Conservation (phyloP, 2,329 filamentous ascomycete genomes). For the Lecanoromycetidae sp. region DNA sequence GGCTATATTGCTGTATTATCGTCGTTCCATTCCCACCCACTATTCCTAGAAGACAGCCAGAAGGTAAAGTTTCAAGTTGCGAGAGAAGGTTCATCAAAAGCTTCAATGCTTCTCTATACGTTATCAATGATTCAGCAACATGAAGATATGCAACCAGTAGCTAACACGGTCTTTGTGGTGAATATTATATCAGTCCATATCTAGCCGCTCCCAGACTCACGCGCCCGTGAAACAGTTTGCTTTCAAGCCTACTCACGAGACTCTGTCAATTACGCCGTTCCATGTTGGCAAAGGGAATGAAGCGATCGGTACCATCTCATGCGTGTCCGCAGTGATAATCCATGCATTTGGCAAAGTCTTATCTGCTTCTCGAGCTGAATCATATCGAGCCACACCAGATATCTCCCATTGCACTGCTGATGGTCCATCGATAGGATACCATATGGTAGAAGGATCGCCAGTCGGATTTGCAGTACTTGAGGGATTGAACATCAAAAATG, state of each 20-base stretch:
- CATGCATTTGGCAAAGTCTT: background rate
- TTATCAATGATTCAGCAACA: too few relatives aligned
- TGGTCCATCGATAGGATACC: background rate
- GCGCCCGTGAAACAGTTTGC: background rate
- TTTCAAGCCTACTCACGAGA: background rate
- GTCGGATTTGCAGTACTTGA: background rate
- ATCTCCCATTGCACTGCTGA: background rate
- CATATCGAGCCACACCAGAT: background rate
- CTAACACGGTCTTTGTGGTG: background rate
- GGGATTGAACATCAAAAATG: background rate
- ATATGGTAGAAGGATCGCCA: background rate
- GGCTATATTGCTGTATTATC: too few relatives aligned
- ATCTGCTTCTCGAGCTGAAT: background rate
- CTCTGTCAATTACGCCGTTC: background rate
- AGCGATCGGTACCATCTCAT: background rate
- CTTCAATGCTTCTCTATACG: too few relatives aligned
- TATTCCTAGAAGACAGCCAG: too few relatives aligned
- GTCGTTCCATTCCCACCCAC: too few relatives aligned
- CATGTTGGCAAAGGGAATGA: background rate
- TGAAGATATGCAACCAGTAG: background rate
- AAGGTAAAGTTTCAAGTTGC: too few relatives aligned
- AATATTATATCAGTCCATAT: background rate
- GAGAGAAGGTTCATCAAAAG: too few relatives aligned
- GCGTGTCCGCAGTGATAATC: background rate
- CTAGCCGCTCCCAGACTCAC: background rate